phyloP scores from a whole-genome alignment of 2,329 filamentous ascomycete genomes.

The Ustulina deusta region DNA sequence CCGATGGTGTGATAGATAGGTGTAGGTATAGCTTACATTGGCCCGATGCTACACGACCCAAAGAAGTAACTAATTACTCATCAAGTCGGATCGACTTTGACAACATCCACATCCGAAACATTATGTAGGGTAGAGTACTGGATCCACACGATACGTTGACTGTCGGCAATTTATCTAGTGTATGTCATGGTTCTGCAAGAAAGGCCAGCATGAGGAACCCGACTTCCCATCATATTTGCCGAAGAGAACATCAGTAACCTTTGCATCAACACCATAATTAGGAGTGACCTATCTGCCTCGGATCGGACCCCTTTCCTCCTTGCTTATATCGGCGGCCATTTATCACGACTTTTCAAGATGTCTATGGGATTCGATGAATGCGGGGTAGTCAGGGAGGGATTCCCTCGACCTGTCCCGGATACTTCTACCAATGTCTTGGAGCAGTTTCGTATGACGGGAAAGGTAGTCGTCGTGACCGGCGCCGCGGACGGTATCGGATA shows the following conservation, averaged over 20 bases:
- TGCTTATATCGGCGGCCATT: not conserved
- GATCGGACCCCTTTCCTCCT: not conserved
- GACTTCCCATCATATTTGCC: not conserved
- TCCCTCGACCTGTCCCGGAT: constrained; percentile 36
- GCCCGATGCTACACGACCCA: constrained; percentile 3
- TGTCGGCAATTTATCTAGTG: constrained; percentile 17
- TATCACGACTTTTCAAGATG: constrained; percentile 31
- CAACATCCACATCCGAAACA: constrained; percentile 11
- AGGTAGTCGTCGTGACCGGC: constrained; percentile 40
- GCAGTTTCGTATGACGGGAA: constrained; percentile 39
- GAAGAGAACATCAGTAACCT: not conserved
- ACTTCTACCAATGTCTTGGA: constrained; percentile 36
- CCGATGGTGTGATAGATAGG: constrained; percentile 13
- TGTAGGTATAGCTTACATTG: constrained; percentile 13
- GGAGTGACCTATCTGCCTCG: not conserved
- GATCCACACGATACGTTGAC: constrained; percentile 33
- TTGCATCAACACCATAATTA: not conserved
- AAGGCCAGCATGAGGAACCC: not conserved
- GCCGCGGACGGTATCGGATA: constrained; percentile 41
- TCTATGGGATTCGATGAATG: constrained; percentile 41
- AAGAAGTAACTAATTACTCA: constrained; percentile 3
- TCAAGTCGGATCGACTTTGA: constrained; percentile 8
- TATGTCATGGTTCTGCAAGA: constrained; percentile 1
- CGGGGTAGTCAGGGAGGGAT: constrained; percentile 37
- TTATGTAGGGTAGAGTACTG: constrained; percentile 4